phyloP scores from a whole-genome alignment of 2,329 filamentous ascomycete species.

The Calonectria naviculata region DNA sequence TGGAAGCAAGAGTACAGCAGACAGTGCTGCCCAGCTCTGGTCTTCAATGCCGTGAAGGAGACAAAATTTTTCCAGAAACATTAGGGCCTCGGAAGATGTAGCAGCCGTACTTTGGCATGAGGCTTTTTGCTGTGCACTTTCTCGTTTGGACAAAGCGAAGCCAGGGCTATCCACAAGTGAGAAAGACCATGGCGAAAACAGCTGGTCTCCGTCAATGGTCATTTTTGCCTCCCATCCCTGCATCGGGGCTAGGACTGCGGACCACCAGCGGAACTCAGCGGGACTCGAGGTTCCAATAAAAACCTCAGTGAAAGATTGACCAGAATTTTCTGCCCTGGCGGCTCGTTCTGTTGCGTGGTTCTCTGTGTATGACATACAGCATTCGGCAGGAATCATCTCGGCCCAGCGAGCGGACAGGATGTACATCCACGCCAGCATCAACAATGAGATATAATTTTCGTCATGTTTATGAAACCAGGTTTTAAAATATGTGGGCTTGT shows the following conservation, averaged over 20 bases:
- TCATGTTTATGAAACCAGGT: background rate
- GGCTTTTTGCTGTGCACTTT: background rate
- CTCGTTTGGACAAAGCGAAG: background rate
- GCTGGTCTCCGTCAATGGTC: background rate
- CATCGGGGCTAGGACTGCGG: constrained; percentile 6
- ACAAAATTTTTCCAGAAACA: constrained; percentile 15
- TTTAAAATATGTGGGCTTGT: background rate
- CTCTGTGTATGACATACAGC: background rate
- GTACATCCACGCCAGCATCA: background rate
- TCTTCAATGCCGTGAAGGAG: background rate
- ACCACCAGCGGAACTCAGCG: constrained; percentile 14
- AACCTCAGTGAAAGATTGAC: background rate
- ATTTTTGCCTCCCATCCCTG: constrained; percentile 9
- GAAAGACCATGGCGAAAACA: constrained; percentile 14
- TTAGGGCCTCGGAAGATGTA: background rate
- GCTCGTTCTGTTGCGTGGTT: background rate
- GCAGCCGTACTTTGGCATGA: background rate
- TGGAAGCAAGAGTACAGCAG: constrained; percentile 11
- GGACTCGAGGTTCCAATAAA: background rate
- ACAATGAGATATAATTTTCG: background rate
- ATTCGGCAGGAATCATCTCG: background rate
- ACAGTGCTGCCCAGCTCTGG: constrained; percentile 12
- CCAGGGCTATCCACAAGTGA: background rate
- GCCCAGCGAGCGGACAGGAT: background rate
- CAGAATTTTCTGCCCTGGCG: background rate